A percentile compares a stretch with the other conserved stretches of the same genome.
Evolutionary conservation across 78 protist genomes (phyloP).

Genomic region (Salpingoeca rosetta): DNA sequence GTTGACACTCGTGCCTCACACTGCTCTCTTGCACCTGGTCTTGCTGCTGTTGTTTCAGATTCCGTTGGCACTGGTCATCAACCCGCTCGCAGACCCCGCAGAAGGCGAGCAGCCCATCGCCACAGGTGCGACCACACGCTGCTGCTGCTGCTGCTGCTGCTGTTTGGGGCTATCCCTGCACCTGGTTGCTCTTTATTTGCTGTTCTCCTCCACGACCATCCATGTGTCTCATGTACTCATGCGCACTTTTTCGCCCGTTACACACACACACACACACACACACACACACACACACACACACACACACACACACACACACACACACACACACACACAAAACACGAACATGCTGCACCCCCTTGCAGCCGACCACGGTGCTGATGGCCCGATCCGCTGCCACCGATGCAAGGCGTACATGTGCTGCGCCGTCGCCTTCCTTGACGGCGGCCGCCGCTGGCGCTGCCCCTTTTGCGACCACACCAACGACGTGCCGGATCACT

Average conservation of each 20-base stretch:
- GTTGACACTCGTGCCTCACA: too few species aligned
- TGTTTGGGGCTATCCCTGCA: too few species aligned
- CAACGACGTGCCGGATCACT: constrained; percentile 24
- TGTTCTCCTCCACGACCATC: background rate
- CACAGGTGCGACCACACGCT: background rate
- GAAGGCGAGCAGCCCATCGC: background rate
- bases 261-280: too few species aligned
- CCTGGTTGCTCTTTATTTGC: too few species aligned
- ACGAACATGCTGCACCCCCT: background rate
- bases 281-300: too few species aligned
- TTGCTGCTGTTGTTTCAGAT: too few species aligned
- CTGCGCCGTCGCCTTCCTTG: constrained; percentile 43
- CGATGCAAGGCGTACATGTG: constrained; percentile 66
- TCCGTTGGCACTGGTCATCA: background rate
- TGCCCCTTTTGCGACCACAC: constrained; percentile 42
- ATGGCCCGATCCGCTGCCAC: constrained; percentile 49
- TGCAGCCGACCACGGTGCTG: constrained; percentile 22
- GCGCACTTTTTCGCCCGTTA: background rate
- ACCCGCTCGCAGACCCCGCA: background rate
- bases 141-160: too few species aligned
- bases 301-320: background rate
- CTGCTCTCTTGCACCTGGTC: too few species aligned
- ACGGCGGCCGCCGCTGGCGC: constrained; percentile 43
- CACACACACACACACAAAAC: background rate
- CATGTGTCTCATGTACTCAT: background rate